Base-by-base conservation (phyloP, 2,329 filamentous ascomycete genomes). In the Epichloe bromicola region DNA sequence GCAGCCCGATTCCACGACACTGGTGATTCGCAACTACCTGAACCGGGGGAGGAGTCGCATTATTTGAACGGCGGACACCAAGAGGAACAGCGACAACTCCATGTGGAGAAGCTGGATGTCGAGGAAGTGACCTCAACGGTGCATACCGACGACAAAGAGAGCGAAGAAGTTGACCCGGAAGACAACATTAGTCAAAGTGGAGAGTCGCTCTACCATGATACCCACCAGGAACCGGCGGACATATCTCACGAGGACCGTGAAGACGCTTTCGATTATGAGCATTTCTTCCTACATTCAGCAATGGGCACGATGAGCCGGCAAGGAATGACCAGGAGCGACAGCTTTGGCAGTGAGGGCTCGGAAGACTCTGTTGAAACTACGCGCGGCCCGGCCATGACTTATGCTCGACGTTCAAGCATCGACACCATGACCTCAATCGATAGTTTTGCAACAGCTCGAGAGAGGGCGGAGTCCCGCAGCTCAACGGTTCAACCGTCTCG, bases 181-280 rank as follows among this genome's bases (percentile, higher is more conserved):
- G 55, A 57, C 34, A 58, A 70, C 33, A 72, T 73, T 20, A 85
- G 82, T 59, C 82, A 87, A 58, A 81, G 82, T 56, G 73, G 79
- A 59, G 75, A 81, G 49, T 78, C 78, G 12, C 70, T 82, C 6
- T 83, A 85, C 59, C 79, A 83, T 58, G 81, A 83, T 58, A 71
- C 75, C 0, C 64, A 74, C 46, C 73, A 79, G 50, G 74, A 79
- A 48, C 75, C 77, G 8, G 43, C n/a, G 5, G 46, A 54, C 17
- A 69, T 85, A 5, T 88, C 88, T 0, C 91, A 97, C 61, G 91
- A 97, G 68, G 89, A 96, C 65, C 85, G 91, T 19, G 83, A 90
- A 57, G 91, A 97, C 65, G 90, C 90, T 1, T 97, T 97, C 61
- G 91, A 97, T 65, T 97, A 97, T 56, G 87, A 95, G 65, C 84